Percentiles rank a stretch among this genome's conserved stretches.
Evolutionary conservation across 257 asterid genomes (phyloP).

Genomic region (Solanum lignicaule): DNA sequence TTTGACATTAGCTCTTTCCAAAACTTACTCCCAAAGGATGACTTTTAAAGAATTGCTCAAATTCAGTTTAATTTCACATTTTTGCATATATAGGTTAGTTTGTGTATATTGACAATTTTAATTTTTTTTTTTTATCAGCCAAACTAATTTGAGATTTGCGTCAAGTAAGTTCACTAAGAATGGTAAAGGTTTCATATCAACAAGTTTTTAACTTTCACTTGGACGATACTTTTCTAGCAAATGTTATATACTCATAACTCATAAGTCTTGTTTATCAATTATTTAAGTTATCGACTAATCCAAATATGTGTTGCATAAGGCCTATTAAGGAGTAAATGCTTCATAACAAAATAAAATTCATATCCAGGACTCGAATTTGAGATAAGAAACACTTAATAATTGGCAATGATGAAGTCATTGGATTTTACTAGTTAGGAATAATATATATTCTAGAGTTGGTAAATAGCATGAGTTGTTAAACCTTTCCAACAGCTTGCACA

Average conservation of each 20-base stretch:
- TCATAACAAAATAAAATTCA: neutral
- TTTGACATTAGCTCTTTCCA: neutral
- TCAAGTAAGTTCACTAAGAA: neutral
- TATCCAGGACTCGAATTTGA: accelerated
- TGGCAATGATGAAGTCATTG: neutral
- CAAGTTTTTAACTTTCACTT: neutral
- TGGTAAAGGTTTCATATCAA: neutral
- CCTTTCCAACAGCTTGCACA: neutral
- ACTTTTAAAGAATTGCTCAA: neutral
- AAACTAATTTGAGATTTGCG: neutral
- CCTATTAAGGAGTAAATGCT: neutral
- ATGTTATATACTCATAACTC: neutral
- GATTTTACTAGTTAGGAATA: neutral
- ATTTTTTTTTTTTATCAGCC: neutral
- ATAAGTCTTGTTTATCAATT: neutral
- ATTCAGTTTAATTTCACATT: neutral
- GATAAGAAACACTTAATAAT: neutral
- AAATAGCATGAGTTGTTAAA: neutral
- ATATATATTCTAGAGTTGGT: neutral
- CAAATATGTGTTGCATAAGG: accelerated
- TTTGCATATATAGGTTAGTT: neutral
- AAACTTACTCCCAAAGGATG: neutral
- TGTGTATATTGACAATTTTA: neutral
- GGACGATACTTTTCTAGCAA: neutral
- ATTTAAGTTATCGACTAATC: neutral